Evolutionary conservation across 2,329 filamentous ascomycete species (phyloP), one percentile per base, ranked within the genome.

Genomic region (Incumbomyces lentus): DNA sequence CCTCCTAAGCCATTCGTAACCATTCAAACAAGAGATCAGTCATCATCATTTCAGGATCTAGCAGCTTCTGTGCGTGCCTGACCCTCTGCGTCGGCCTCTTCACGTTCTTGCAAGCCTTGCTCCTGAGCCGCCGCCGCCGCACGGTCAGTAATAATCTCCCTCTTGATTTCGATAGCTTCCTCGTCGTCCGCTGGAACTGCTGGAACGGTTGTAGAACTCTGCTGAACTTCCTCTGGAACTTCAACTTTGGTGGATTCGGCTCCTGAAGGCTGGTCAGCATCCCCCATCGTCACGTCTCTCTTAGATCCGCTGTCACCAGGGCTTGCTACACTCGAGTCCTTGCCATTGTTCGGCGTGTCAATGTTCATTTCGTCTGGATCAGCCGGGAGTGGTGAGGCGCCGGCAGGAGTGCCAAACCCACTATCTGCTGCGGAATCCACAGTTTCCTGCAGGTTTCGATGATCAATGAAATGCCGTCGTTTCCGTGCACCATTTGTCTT

Each of bases 391-490:
- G 67, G 68, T 2, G 67, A 70, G 22, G 60, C 64, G 10, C 66
- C 64, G 33, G 63, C 59, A 3, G 68, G 68, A 48, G 68, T 75
- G 41, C 59, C 69, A 40, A 71, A 62, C 22, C 69, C 74, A 53
- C 72, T 76, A 32, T 76, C 70, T 47, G 70, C 62, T 18, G 74
- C 75, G 22, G 72, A 69, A 55, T 75, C 73, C n/a, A 50, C 49
- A 12, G 34, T 30, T 2, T 50, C 49, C 52, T 79, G 68, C 1
- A 76, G 66, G 51, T 81, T 80, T 44, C 72, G 68, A 58, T 74
- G 76, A 54, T 81, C 79, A 63, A 75, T 75, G 47, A 82, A 79
- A 49, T 81, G 77, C 40, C 75, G 68, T 51, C 73, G 64, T 53
- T 71, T 70, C 42, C 65, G 60, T 14, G 57, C 59, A 32, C 68